phyloP scores from a whole-genome alignment of 2,329 filamentous ascomycete genomes.

The Penicillium sp. region DNA sequence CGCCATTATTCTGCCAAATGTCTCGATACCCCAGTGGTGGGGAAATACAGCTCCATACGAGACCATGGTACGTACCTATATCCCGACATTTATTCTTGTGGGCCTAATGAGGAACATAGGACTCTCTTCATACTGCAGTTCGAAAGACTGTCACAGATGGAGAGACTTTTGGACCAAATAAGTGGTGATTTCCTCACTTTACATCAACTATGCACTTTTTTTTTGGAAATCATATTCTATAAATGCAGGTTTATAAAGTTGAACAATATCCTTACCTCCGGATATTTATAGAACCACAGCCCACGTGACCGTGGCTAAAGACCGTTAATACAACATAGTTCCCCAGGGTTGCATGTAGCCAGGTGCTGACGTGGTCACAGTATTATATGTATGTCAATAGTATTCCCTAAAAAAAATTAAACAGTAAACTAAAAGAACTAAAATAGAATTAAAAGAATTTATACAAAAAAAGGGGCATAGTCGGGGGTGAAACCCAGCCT shows the following conservation, averaged over 20 bases:
- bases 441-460: background rate
- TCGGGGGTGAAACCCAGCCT: slow-evolving; percentile 8
- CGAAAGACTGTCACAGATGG: slow-evolving; percentile 17
- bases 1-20: slow-evolving; percentile 59
- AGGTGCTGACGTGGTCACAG: slow-evolving; percentile 3
- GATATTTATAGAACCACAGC: background rate
- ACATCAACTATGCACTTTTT: too few species aligned
- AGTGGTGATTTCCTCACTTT: background rate
- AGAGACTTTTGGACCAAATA: slow-evolving; percentile 17
- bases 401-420: background rate
- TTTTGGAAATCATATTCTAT: background rate
- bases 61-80: slow-evolving; percentile 21
- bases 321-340: background rate
- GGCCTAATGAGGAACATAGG: background rate
- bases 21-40: slow-evolving; percentile 62
- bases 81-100: background rate
- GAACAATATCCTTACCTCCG: background rate
- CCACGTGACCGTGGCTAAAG: background rate
- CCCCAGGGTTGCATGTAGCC: background rate
- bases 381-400: background rate
- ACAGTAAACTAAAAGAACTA: background rate
- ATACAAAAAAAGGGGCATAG: background rate
- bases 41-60: slow-evolving; percentile 34
- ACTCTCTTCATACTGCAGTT: slow-evolving; percentile 15
- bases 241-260: background rate